A percentile compares a stretch with the other conserved stretches of the same genome.
Evolutionary conservation across 2,329 filamentous ascomycete species (phyloP).

Genomic region (Cordyceps fumosorosea): DNA sequence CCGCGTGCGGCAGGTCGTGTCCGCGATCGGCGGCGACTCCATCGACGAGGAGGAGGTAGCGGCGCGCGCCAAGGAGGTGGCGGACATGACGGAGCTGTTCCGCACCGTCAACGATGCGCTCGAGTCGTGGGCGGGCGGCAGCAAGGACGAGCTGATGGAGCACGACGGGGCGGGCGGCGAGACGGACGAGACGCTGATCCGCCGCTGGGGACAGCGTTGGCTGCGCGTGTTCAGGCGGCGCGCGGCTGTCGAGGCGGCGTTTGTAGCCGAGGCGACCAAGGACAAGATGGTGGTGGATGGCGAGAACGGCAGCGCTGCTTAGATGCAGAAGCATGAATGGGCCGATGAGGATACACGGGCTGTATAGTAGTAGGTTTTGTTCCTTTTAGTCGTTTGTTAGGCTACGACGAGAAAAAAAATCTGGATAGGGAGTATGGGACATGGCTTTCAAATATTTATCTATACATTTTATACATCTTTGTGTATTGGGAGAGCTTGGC

Average conservation of each 20-base stretch:
- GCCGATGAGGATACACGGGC: too few species aligned
- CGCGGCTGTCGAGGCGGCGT: conserved; percentile 77
- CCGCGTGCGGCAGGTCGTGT: conserved; percentile 74
- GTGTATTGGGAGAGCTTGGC: too few species aligned
- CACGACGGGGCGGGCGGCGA: conserved; percentile 49
- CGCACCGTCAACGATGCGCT: conserved; percentile 72
- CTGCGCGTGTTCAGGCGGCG: conserved; percentile 75
- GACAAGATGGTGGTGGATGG: conserved; percentile 11
- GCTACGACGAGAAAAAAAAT: too few species aligned
- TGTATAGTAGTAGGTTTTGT: too few species aligned
- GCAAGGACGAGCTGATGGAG: conserved; percentile 71
- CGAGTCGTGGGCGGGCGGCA: conserved; percentile 62
- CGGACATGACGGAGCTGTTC: conserved; percentile 74
- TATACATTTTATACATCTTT: too few species aligned
- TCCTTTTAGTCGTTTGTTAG: too few species aligned
- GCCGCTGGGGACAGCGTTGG: conserved; percentile 82
- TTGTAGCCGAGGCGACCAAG: conserved; percentile 25
- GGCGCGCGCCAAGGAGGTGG: conserved; percentile 61
- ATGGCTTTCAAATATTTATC: too few species aligned
- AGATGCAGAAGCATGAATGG: neutral
- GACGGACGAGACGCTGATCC: conserved; percentile 58
- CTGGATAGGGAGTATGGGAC: too few species aligned
- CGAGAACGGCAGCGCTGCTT: neutral
- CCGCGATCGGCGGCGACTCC: conserved; percentile 48
- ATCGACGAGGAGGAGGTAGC: conserved; percentile 37